Evolutionary conservation across 2,329 filamentous ascomycete genomes (phyloP).

Genomic region (Exserohilum rostratum): DNA sequence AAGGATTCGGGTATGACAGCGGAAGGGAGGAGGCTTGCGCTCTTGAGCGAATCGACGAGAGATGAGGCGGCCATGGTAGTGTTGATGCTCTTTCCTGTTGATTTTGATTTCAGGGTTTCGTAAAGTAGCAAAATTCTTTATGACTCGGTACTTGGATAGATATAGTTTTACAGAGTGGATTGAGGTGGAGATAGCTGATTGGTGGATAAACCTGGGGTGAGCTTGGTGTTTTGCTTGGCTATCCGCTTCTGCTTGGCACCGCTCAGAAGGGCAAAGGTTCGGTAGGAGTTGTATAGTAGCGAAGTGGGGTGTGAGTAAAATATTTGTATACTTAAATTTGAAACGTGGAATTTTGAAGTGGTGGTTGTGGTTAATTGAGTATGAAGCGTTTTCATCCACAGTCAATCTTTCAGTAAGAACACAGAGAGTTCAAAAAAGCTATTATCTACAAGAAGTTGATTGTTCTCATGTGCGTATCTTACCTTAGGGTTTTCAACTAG

Average conservation of each 20-base stretch:
- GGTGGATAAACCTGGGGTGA: slow-evolving; percentile 16
- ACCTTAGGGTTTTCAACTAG: no score
- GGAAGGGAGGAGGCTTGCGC: slow-evolving; percentile 38
- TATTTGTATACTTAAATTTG: background rate
- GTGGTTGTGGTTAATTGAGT: no score
- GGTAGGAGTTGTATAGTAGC: slow-evolving; percentile 4
- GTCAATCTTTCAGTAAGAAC: no score
- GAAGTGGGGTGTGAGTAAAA: background rate
- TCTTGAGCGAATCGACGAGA: slow-evolving; percentile 32
- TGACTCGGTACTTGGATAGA: background rate
- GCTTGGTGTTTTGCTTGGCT: slow-evolving; percentile 7
- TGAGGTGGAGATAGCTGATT: slow-evolving; percentile 4
- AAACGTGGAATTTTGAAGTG: no score
- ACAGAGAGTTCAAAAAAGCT: no score
- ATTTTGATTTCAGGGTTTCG: no score
- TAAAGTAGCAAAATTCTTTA: background rate
- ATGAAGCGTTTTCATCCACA: no score
- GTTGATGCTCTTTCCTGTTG: background rate
- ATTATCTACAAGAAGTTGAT: no score
- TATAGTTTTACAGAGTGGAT: slow-evolving; percentile 7
- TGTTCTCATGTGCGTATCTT: no score
- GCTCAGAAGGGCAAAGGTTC: slow-evolving; percentile 11
- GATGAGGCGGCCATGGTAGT: slow-evolving; percentile 6
- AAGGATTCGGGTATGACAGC: slow-evolving; percentile 53
- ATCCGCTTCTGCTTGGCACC: slow-evolving; percentile 13